Percentiles rank a stretch among this genome's conserved stretches.
Evolutionary conservation across 148 eudicot species (phyloP).

Genomic region (Camellia sinensis): DNA sequence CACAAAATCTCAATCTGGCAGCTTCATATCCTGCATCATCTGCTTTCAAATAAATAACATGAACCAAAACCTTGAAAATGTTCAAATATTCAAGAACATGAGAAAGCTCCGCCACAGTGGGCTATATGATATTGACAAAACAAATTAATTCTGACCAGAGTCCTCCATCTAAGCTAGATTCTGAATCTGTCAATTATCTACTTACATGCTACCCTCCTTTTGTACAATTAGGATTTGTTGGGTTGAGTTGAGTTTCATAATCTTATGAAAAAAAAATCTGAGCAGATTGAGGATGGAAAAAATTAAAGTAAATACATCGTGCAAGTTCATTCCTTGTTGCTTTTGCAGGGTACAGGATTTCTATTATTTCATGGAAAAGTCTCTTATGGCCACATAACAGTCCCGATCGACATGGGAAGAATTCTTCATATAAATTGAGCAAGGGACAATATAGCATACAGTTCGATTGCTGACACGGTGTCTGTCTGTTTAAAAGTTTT

Average conservation of each 20-base stretch:
- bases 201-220: neutral
- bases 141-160: too few relatives aligned
- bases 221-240: too few relatives aligned
- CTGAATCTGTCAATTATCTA: neutral
- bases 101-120: neutral
- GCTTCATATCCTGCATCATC: conserved; percentile 6
- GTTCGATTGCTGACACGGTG: neutral
- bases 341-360: too few relatives aligned
- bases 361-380: too few relatives aligned
- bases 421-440: neutral
- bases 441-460: neutral
- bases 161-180: neutral
- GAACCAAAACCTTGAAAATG: too few relatives aligned
- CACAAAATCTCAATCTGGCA: neutral
- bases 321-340: neutral
- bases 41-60: neutral
- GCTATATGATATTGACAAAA: neutral
- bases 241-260: too few relatives aligned
- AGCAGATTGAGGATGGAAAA: neutral
- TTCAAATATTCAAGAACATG: neutral
- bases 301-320: too few relatives aligned
- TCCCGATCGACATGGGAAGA: neutral
- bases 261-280: neutral
- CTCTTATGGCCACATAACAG: too few relatives aligned
- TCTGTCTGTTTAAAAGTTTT: neutral